Base-by-base conservation (phyloP, 2,329 filamentous ascomycete species). In the Colletotrichum sp. region DNA sequence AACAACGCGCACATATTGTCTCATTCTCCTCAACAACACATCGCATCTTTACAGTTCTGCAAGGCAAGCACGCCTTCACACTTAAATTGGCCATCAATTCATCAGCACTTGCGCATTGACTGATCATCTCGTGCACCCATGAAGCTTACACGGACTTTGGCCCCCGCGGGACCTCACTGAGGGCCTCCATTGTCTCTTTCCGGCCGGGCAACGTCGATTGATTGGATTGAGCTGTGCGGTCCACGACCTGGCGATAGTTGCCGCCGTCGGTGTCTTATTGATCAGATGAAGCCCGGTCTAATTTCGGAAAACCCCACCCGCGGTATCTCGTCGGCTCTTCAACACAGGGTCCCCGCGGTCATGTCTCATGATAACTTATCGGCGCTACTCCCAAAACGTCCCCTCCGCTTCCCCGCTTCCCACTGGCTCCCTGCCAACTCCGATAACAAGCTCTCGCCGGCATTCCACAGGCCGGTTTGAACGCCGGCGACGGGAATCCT, bases 1-100 rank as follows among this genome's bases (percentile, higher is more conserved):
- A 77, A 75, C 85, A 87, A 8, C 85, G 82, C 57, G 84, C 82
- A 71, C 85, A 87, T 18, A 67, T 80, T 8, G 78, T 71, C n/a
- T 74, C 78, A 34, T 75, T 77, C 18, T 70, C 72, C 18, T 77
- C 79, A 9, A 79, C 73, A 16, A 77, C 78, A 71, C 85, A 87
- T 71, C 83, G 86, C 82, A 86, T 84, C 77, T 87, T 87, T 18
- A 86, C 82, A 24, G 79, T 83, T 59, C 85, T 80, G 71, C 85
- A 87, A 73, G 81, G 77, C 10, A 85, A 80, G 74, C 85, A 87
- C 28, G 85, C 85, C 69, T 81, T 81, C 8, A 18, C 12, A 12
- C 59, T 62, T 21, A 2, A 21, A 52, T 52, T 13, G 16, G 18
- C 10, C 59, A 30, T 32, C 18, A 16, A 7, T 1, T 13, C 28